Evolutionary conservation across 768 basidiomycete species (phyloP).

Genomic region (Lactarius psammicola): DNA sequence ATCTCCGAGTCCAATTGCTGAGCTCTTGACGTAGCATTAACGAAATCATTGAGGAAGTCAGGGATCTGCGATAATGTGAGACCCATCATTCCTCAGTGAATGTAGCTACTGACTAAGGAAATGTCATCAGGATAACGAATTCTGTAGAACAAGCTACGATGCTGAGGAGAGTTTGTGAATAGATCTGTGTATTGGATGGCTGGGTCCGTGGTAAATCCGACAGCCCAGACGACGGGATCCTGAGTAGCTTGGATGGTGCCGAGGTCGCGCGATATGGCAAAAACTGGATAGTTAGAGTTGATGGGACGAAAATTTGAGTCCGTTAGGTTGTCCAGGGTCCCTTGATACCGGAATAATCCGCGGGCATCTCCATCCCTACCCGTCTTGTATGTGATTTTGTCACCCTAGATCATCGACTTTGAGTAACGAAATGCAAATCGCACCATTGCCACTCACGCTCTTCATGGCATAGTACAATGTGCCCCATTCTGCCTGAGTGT

Average conservation of each 20-base stretch:
- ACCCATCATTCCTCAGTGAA: no score
- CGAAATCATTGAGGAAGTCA: conserved; percentile 46
- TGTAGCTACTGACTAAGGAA: no score
- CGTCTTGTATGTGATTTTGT: conserved; percentile 23
- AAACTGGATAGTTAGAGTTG: conserved; percentile 9
- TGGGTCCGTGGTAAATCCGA: conserved; percentile 25
- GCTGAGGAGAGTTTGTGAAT: conserved; percentile 9
- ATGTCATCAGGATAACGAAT: no score
- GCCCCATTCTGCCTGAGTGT: not conserved
- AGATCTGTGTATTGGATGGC: no score
- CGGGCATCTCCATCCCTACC: conserved; percentile 15
- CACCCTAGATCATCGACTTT: conserved; percentile 6
- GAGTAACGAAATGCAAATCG: not conserved
- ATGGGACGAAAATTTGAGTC: not conserved
- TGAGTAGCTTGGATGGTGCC: conserved; percentile 28
- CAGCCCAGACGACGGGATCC: conserved; percentile 31
- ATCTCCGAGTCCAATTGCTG: conserved; percentile 48
- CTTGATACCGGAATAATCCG: conserved; percentile 24
- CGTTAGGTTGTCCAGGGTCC: conserved; percentile 14
- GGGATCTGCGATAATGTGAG: no score
- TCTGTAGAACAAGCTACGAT: conserved; percentile 36
- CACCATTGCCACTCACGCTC: conserved; percentile 11
- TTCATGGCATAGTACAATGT: conserved; percentile 23
- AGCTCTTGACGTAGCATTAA: conserved; percentile 44
- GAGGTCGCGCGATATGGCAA: conserved; percentile 33